phyloP scores from a whole-genome alignment of 2,329 filamentous ascomycete genomes.

The Sclerotinia glacialis region DNA sequence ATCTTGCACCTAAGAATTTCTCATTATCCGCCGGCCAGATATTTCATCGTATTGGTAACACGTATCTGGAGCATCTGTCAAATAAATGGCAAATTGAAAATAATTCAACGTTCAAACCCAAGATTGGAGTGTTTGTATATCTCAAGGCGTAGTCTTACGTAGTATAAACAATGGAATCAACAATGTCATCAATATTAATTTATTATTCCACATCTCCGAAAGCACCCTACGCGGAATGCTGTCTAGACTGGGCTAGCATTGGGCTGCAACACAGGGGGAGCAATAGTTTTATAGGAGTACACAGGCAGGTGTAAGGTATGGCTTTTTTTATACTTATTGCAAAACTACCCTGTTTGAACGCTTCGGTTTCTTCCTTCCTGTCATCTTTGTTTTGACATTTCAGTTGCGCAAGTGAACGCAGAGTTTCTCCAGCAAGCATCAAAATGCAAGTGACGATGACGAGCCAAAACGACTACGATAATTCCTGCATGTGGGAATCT shows the following conservation, averaged over 20 bases:
- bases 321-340: not conserved
- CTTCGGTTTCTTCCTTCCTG: not conserved
- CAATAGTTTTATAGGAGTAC: no score
- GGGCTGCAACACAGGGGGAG: accelerated
- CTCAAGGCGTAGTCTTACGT: not conserved
- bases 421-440: no score
- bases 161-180: not conserved
- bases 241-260: not conserved
- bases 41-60: not conserved
- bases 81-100: not conserved
- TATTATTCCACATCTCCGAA: not conserved
- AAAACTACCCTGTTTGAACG: not conserved
- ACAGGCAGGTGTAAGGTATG: not conserved
- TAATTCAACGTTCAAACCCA: not conserved
- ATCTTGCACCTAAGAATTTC: not conserved
- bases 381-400: not conserved
- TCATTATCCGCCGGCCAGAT: not conserved
- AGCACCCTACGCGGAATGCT: no score
- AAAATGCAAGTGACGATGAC: not conserved
- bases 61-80: no score
- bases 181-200: not conserved
- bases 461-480: not conserved
- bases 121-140: no score
- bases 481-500: not conserved
- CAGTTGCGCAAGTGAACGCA: not conserved